Evolutionary conservation across 495 filamentous ascomycete genomes (phyloP), one percentile per base, ranked within the genome.

Genomic region (Neurospora sublineolata): DNA sequence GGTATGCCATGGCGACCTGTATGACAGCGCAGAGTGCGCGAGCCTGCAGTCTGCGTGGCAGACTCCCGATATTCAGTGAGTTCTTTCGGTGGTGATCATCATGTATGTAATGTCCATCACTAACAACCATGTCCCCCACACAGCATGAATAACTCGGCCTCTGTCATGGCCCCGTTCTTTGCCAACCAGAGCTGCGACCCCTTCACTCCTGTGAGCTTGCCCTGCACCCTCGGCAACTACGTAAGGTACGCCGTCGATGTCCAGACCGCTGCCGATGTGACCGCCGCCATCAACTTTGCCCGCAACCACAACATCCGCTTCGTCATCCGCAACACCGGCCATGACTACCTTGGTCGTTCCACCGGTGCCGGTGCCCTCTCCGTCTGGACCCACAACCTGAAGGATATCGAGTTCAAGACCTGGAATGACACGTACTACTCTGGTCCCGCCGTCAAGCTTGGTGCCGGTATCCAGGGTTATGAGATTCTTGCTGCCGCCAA

Each of bases 201-300:
- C 23, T 78, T 79, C 68, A 77, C 74, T 23, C 64, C 71, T 14
- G 23, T 33, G 20, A 70, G 68, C 14, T 73, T 69, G 72, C 77
- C 77, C 3, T 92, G 89, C 80, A 79, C 76, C 5, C 73, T 89
- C 1, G 89, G 87, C 36, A 87, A 87, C 75, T 88, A 87, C 74
- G 83, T 88, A 8, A 60, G 72, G 9, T 92, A 91, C 70, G 80
- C 84, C 6, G 84, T 89, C 70, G 84, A 85, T 71, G 85, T 83
- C 12, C 72, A 75, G 16, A 42, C 71, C 1, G 74, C 78, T 1
- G 71, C 36, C 18, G 83, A 90, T 70, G 78, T 85, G 27, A 75
- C 75, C 16, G 76, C 77, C 4, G 82, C 82, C 0, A 74, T 89
- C 20, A 78, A 79, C 1, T 89, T 89, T 72, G 86, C 85, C 38